Conservation (phyloP, 2,329 filamentous ascomycete genomes). For the Zymoseptoria tritici region DNA sequence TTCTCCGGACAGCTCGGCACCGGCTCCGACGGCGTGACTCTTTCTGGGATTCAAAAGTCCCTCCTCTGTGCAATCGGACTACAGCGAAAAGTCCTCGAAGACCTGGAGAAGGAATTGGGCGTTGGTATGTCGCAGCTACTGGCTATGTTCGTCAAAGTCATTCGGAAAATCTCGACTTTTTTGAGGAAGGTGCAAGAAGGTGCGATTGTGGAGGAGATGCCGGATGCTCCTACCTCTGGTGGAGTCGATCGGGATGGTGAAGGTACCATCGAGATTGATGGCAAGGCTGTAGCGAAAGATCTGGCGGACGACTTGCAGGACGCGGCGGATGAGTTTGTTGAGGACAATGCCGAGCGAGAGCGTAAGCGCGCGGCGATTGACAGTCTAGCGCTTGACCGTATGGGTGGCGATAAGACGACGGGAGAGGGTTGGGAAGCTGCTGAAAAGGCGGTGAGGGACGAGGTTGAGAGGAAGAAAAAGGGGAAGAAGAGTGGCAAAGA, state of each 20-base stretch:
- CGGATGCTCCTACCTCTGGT: constrained; percentile 34
- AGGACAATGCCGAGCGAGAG: constrained; percentile 57
- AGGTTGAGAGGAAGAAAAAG: constrained; percentile 34
- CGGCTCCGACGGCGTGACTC: constrained; percentile 45
- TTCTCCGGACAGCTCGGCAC: constrained; percentile 64
- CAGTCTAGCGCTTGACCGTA: constrained; percentile 80
- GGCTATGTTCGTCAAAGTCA: constrained; percentile 95
- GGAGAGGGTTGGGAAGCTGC: constrained; percentile 50
- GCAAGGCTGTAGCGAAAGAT: constrained; percentile 44
- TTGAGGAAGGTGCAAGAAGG: constrained; percentile 69
- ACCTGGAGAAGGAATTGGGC: constrained; percentile 68
- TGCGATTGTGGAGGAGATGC: constrained; percentile 48
- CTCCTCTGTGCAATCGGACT: constrained; percentile 86
- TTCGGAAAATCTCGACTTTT: constrained; percentile 75
- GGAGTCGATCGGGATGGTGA: constrained; percentile 16
- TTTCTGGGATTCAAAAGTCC: constrained; percentile 76
- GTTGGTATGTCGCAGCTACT: constrained; percentile 72
- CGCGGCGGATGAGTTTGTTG: constrained; percentile 63
- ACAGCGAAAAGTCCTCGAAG: constrained; percentile 80
- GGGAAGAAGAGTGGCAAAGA: constrained; percentile 47
- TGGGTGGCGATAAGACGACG: constrained; percentile 47
- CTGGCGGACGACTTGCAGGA: constrained; percentile 79
- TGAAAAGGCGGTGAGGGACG: constrained; percentile 63
- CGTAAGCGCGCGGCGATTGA: constrained; percentile 86
- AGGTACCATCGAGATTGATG: constrained; percentile 39